A percentile compares a stretch with the other conserved stretches of the same genome.
Evolutionary conservation across 306 rosid genomes (phyloP).

Genomic region (Vigna unguiculata): DNA sequence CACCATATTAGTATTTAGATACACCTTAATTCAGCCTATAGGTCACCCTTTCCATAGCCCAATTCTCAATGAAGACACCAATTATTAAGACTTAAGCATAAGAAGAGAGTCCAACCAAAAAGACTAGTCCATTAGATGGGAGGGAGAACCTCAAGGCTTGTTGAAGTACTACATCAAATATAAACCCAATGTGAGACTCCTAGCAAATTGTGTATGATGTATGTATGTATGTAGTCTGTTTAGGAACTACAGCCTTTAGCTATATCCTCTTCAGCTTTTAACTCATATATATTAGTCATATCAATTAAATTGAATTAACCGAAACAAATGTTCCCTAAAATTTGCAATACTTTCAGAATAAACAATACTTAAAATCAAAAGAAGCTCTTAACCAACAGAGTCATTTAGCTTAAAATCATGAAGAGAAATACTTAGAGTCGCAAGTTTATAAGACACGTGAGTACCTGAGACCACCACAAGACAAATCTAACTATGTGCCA

Average conservation of each 20-base stretch:
- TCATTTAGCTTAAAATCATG: slow-evolving; percentile 12
- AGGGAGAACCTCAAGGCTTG: no score
- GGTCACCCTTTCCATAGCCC: no score
- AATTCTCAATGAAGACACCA: no score
- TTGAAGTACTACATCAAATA: no score
- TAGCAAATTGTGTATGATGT: background rate
- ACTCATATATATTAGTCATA: slow-evolving; percentile 28
- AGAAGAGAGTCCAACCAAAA: no score
- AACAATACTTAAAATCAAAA: slow-evolving; percentile 24
- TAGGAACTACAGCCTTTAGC: background rate
- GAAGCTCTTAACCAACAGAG: slow-evolving; percentile 31
- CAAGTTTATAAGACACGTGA: slow-evolving; percentile 31
- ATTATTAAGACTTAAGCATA: no score
- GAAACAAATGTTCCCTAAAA: slow-evolving; percentile 21
- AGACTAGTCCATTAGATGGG: no score
- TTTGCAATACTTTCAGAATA: background rate
- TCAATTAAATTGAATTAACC: slow-evolving; percentile 10
- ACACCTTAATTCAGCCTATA: no score
- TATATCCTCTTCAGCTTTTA: slow-evolving; percentile 10
- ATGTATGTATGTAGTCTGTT: background rate
- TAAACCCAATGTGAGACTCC: no score
- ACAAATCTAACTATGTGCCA: slow-evolving; percentile 93
- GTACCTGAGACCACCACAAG: slow-evolving; percentile 99
- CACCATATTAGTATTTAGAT: no score
- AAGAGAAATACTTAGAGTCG: slow-evolving; percentile 23